These are phyloP conservation scores for Candida germanica DNA, from an alignment of 805 yeast genomes.

Conservation along the genomic window DNA sequence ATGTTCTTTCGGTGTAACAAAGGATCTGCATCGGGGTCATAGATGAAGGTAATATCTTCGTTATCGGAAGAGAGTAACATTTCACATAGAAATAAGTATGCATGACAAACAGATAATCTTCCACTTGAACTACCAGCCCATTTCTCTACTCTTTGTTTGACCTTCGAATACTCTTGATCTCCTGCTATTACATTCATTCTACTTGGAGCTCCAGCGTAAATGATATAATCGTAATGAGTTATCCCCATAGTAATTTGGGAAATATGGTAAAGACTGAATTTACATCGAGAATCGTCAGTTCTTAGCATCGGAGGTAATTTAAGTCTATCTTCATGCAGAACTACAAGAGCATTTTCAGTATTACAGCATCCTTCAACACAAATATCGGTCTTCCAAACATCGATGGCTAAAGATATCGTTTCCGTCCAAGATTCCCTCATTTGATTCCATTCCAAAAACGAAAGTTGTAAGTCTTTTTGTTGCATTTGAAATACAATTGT, in stretches of 20 bases:
- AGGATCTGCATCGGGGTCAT: conserved; percentile 52
- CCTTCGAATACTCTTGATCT: conserved; percentile 46
- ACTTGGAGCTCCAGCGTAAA: conserved; percentile 30
- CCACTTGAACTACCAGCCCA: conserved; percentile 52
- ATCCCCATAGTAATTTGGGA: conserved; percentile 27
- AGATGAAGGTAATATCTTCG: conserved; percentile 41
- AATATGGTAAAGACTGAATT: conserved; percentile 24
- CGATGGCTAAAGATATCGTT: conserved; percentile 25
- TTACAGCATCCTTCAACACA: conserved; percentile 18
- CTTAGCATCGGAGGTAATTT: conserved; percentile 20
- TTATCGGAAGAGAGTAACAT: conserved; percentile 57
- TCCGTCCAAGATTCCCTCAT: conserved; percentile 26
- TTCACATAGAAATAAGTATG: conserved; percentile 59
- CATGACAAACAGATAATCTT: conserved; percentile 54
- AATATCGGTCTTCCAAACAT: conserved; percentile 26
- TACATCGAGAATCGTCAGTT: conserved; percentile 21
- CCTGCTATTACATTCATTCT: conserved; percentile 55
- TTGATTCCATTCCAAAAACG: conserved; percentile 22
- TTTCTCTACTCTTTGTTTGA: conserved; percentile 46
- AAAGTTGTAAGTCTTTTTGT: conserved; percentile 23
- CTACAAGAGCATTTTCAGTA: conserved; percentile 13
- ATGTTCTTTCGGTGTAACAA: conserved; percentile 37
- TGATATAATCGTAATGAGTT: conserved; percentile 28
- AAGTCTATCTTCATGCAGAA: conserved; percentile 8
- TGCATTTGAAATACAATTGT: conserved; percentile 26